Evolutionary conservation across 306 rosid species (phyloP).

Genomic region (Cucurbita pepo): DNA sequence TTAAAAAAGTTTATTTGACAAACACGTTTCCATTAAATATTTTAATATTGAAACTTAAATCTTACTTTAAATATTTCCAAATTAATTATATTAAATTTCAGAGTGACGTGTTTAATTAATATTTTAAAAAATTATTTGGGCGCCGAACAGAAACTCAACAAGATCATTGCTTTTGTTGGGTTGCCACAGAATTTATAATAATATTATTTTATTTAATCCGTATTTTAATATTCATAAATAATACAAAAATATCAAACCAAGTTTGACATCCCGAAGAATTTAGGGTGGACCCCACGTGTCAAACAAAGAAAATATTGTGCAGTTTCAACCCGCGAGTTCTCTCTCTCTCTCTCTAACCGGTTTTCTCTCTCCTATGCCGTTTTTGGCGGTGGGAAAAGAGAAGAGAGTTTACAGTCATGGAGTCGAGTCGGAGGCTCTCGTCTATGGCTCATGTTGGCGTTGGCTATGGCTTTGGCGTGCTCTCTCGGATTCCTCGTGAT

Average conservation of each 20-base stretch:
- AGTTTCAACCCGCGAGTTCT: not conserved
- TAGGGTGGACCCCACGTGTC: not conserved
- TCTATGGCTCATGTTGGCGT: constrained; percentile 9
- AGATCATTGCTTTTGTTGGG: no score
- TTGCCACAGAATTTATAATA: no score
- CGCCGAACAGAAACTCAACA: no score
- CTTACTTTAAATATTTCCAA: no score
- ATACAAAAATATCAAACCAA: not conserved
- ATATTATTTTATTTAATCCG: not conserved
- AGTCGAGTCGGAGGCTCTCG: not conserved
- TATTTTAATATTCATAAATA: not conserved
- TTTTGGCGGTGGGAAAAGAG: constrained; percentile 4
- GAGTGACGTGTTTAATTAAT: no score
- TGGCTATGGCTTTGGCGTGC: not conserved
- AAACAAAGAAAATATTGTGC: not conserved
- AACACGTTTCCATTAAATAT: no score
- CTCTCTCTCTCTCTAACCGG: not conserved
- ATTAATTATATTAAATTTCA: no score
- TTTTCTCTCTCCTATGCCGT: constrained; percentile 16
- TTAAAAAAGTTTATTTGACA: no score
- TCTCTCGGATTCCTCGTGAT: constrained; percentile 56
- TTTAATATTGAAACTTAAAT: no score
- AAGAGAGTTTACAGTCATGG: not conserved
- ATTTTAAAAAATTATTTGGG: no score
- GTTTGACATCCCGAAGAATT: not conserved